These are phyloP conservation scores for Trametes punicea DNA, from an alignment of 768 basidiomycete species.

Conservation along the genomic window DNA sequence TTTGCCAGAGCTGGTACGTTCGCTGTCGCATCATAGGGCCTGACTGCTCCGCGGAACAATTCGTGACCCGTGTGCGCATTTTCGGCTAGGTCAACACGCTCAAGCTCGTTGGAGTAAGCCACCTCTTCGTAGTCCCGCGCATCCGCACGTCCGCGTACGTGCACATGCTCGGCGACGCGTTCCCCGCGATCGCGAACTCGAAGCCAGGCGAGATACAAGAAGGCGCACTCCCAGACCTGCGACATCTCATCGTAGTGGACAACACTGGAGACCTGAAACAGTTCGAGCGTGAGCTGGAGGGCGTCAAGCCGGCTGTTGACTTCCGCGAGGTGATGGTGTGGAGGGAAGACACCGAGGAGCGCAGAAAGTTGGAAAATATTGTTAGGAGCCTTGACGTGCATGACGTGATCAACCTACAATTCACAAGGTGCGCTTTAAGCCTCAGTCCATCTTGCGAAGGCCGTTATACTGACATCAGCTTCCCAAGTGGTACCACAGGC, in stretches of 20 bases:
- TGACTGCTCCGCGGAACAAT: too few relatives aligned
- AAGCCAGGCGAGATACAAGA: slow-evolving; percentile 56
- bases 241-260: slow-evolving; percentile 64
- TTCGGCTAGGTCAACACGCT: slow-evolving; percentile 52
- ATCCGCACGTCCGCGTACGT: slow-evolving; percentile 66
- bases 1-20: slow-evolving; percentile 62
- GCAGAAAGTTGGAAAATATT: slow-evolving; percentile 41
- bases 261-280: slow-evolving; percentile 42
- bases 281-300: slow-evolving; percentile 38
- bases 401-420: slow-evolving; percentile 80
- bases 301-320: slow-evolving; percentile 53
- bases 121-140: slow-evolving; percentile 69
- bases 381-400: slow-evolving; percentile 45
- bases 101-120: slow-evolving; percentile 59
- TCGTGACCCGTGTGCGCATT: background rate
- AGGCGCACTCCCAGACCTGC: slow-evolving; percentile 55
- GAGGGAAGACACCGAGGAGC: slow-evolving; percentile 51
- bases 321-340: slow-evolving; percentile 74
- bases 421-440: slow-evolving; percentile 60
- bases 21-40: background rate
- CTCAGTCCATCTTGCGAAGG: background rate
- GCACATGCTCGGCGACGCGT: slow-evolving; percentile 51
- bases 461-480: background rate
- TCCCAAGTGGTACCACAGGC: slow-evolving; percentile 71
- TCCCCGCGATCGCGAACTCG: slow-evolving; percentile 52